Evolutionary conservation across 345 rosid genomes (phyloP).

Genomic region (Ceriops zippeliana): DNA sequence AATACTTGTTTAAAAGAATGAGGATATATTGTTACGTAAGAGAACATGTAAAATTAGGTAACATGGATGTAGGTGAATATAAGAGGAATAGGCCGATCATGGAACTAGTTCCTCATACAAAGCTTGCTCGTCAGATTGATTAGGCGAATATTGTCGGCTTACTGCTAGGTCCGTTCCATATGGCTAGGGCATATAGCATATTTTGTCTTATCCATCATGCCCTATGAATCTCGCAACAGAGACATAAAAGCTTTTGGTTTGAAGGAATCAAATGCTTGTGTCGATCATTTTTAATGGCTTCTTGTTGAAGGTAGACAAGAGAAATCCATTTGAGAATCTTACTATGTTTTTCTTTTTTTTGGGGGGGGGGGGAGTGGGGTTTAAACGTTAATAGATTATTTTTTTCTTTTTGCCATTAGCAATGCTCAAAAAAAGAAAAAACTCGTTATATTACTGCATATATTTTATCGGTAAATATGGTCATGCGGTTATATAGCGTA

Average conservation of each 20-base stretch:
- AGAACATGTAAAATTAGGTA: slow-evolving; percentile 6
- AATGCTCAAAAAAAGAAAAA: no score
- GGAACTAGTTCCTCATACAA: background rate
- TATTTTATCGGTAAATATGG: no score
- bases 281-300: slow-evolving; percentile 22
- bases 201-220: slow-evolving; percentile 36
- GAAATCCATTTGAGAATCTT: background rate
- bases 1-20: background rate
- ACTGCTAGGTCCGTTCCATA: background rate
- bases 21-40: background rate
- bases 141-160: slow-evolving; percentile 29
- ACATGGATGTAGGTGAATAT: slow-evolving; percentile 7
- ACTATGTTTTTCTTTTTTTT: no score
- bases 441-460: no score
- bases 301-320: slow-evolving; percentile 15
- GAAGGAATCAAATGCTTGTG: slow-evolving; percentile 35
- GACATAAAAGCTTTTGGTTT: slow-evolving; percentile 17
- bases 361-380: no score
- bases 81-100: background rate
- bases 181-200: slow-evolving; percentile 31
- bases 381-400: no score
- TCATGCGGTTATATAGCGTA: no score
- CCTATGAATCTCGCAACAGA: slow-evolving; percentile 24
- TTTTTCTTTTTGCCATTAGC: no score
- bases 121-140: slow-evolving; percentile 1